Conservation (phyloP, 192 early-diverging fungal genomes). For the Anaeromyces robustus region DNA sequence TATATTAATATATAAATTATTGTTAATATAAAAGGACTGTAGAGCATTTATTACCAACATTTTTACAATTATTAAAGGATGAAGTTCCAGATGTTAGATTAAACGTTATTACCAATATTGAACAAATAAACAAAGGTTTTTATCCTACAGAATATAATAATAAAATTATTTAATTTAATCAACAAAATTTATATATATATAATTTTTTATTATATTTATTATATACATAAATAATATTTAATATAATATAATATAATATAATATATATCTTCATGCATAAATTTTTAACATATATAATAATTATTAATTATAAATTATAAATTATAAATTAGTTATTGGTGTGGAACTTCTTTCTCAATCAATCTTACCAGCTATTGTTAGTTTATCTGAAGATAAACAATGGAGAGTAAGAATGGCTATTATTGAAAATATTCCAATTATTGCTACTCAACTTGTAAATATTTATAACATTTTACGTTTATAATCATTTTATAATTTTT, state of each 20-base stretch:
- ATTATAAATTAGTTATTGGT: constrained; percentile 53
- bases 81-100: constrained; percentile 92
- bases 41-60: constrained; percentile 81
- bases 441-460: constrained; percentile 74
- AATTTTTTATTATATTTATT: background rate
- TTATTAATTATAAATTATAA: constrained; percentile 3
- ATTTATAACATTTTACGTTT: background rate
- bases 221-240: background rate
- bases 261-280: background rate
- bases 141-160: too few relatives aligned
- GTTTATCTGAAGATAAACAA: constrained; percentile 98
- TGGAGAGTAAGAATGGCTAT: constrained; percentile 98
- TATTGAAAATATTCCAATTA: constrained; percentile 95
- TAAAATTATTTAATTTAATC: too few relatives aligned
- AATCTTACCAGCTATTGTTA: constrained; percentile 91
- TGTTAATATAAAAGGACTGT: constrained; percentile 44
- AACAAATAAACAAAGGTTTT: constrained; percentile 77
- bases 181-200: background rate
- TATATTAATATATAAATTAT: background rate
- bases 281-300: background rate
- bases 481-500: background rate
- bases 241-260: background rate
- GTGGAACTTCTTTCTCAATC: constrained; percentile 95
- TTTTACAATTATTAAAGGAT: constrained; percentile 93
- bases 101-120: constrained; percentile 96